Evolutionary conservation across 2,329 filamentous ascomycete genomes (phyloP), one percentile per base, ranked within the genome.

Genomic region (Neophaeococcomyces mojaviensis): DNA sequence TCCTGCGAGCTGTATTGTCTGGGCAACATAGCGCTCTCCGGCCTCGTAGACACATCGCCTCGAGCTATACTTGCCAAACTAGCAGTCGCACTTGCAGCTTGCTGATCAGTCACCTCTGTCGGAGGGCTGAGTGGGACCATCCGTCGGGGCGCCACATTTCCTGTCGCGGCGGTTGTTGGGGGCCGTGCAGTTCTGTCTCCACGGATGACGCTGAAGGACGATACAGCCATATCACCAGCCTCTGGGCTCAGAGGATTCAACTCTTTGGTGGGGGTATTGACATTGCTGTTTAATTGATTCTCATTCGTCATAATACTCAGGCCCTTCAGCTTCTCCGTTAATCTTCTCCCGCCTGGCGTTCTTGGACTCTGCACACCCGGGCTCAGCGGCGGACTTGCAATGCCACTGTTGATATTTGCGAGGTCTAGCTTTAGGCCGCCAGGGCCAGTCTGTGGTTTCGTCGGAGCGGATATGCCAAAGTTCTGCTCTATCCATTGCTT

Each of bases 401-500:
- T 30, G 2, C 35, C 36, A 4, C 66, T 66, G 40, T 54, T 32
- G 39, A 55, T 26, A 39, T 55, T 20, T 59, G 45, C 33, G 50
- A 52, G 49, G 22, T 61, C 64, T 3, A 61, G 57, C 5, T 50
- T 47, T 54, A 48, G 58, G 2, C 50, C 50, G 53, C 39, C 63
- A 44, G 64, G 69, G 50, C 64, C 71, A 6, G 24, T 31, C 8
- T 30, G 26, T 22, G 22, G 35, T 24, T 39, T 39, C 5, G 35
- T 20, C 4, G 35, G 35, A 44, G 66, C 64, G 34, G 58, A 61
- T 1, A 86, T 69, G 4, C 83, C 84, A 63, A 94, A 95, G 56
- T 88, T 86, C 38, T 81, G 72, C 58, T 87, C 78, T 43, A 95
- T 88, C 88, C 88, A 94, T 55, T 85, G 77, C 61, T 82, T 86